These are phyloP conservation scores for Selaginella moellendorffii DNA, from an alignment of 75 land plant genomes.

Conservation along the genomic window DNA sequence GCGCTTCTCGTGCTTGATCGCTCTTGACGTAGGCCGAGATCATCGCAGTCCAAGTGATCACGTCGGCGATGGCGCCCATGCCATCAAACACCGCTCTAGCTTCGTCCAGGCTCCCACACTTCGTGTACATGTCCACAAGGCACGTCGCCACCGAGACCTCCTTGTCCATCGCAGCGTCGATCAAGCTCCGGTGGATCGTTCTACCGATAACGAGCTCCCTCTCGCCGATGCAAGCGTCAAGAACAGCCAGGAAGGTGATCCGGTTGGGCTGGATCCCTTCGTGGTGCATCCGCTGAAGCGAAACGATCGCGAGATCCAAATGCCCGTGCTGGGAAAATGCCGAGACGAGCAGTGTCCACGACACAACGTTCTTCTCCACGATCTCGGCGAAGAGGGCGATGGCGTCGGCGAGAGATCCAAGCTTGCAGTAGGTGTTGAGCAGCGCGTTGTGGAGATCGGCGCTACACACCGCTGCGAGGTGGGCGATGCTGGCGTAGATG, in stretches of 20 bases:
- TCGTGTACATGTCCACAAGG: background rate
- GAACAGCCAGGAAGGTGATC: background rate
- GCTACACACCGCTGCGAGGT: background rate
- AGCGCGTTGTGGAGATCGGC: background rate
- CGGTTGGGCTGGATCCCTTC: background rate
- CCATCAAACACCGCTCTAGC: background rate
- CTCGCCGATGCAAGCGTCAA: background rate
- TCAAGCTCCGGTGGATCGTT: background rate
- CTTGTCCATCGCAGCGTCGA: background rate
- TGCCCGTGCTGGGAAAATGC: background rate
- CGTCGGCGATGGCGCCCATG: background rate
- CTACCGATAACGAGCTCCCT: no score
- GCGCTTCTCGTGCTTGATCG: background rate
- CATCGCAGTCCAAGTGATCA: background rate
- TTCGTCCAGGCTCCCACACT: conserved; percentile 2
- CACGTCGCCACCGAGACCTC: background rate
- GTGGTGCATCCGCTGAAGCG: background rate
- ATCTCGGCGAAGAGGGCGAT: background rate
- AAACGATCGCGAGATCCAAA: background rate
- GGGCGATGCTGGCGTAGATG: background rate
- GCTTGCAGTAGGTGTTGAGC: background rate
- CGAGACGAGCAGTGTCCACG: background rate
- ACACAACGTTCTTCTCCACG: background rate
- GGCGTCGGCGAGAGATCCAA: background rate
- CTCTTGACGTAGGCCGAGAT: background rate